Percentiles rank a stretch among this genome's conserved stretches.
Conservation (phyloP, 1,139 yeast genomes). For the Meyerozyma sp. region DNA sequence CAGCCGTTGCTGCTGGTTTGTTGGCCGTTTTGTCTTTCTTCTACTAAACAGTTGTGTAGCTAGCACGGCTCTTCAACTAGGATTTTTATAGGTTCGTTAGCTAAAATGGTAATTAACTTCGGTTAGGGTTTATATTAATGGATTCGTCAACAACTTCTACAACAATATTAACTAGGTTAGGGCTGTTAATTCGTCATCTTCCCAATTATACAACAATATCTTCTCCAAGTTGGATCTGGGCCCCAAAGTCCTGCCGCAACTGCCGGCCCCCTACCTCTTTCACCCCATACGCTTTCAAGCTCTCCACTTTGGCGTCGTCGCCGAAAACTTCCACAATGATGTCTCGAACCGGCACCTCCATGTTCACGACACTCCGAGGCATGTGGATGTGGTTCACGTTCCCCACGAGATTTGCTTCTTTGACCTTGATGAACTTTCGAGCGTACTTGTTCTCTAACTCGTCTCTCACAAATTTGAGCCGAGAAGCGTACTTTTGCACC, state of each 20-base stretch:
- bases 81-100: background rate
- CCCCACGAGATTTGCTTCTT: conserved; percentile 15
- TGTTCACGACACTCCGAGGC: conserved; percentile 31
- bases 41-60: background rate
- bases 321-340: conserved; percentile 23
- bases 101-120: background rate
- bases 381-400: conserved; percentile 26
- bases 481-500: conserved; percentile 11
- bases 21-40: conserved; percentile 1
- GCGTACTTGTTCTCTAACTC: background rate
- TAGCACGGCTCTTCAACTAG: background rate
- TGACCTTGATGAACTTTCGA: conserved; percentile 27
- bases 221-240: background rate
- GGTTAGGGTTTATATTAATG: background rate
- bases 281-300: background rate
- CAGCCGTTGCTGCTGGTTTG: conserved; percentile 6
- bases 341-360: conserved; percentile 29
- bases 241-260: background rate
- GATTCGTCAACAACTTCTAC: background rate
- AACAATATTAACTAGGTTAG: no score
- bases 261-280: background rate
- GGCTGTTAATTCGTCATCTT: no score
- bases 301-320: background rate
- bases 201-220: background rate
- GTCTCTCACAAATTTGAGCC: background rate